A percentile compares a stretch with the other conserved stretches of the same genome.
These are phyloP conservation scores for Septoria petroselini DNA, from an alignment of 2,329 filamentous ascomycete genomes.

Conservation along the genomic window DNA sequence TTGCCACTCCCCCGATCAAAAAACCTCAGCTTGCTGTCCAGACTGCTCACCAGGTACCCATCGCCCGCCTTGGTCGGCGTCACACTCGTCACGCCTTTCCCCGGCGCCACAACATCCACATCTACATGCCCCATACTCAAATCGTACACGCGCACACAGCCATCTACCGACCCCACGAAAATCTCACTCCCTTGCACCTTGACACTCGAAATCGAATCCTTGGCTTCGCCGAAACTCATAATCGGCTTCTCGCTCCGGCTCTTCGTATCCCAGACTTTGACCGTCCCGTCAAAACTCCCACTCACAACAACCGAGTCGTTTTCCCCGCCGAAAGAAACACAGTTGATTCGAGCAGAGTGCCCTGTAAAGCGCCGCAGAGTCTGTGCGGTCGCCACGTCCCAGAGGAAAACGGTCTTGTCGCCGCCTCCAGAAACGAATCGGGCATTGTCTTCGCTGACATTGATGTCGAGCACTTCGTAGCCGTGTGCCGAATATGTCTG, in stretches of 20 bases:
- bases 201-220: conserved; percentile 60
- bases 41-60: conserved; percentile 67
- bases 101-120: conserved; percentile 62
- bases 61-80: conserved; percentile 68
- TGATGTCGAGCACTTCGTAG: conserved; percentile 83
- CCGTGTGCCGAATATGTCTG: conserved; percentile 88
- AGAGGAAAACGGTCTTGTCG: conserved; percentile 86
- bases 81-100: conserved; percentile 66
- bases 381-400: conserved; percentile 81
- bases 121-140: conserved; percentile 68
- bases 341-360: conserved; percentile 68
- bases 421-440: conserved; percentile 84
- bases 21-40: conserved; percentile 74
- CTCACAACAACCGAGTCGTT: conserved; percentile 67
- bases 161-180: conserved; percentile 77
- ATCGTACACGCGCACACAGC: conserved; percentile 77
- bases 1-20: conserved; percentile 75
- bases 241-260: conserved; percentile 59
- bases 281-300: conserved; percentile 71
- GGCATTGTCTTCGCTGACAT: conserved; percentile 71
- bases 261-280: conserved; percentile 71
- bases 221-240: conserved; percentile 69
- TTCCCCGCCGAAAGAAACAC: conserved; percentile 73
- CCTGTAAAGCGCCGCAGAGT: conserved; percentile 72
- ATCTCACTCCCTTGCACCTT: conserved; percentile 53